Evolutionary conservation across 78 protist genomes (phyloP).

Genomic region (Guillardia theta): DNA sequence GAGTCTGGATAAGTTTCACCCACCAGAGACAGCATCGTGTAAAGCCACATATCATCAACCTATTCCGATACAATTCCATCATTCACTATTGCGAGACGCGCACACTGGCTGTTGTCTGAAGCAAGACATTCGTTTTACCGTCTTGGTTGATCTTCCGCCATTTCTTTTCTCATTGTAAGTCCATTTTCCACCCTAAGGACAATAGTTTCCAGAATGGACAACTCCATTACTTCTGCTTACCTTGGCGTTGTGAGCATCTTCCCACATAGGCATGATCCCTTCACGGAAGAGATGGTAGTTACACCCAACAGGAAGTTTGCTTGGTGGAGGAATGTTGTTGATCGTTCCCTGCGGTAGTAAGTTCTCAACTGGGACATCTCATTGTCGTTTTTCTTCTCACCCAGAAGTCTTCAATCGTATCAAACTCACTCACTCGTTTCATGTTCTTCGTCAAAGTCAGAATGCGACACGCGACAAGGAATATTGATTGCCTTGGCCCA

Average conservation of each 20-base stretch:
- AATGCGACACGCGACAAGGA: not conserved
- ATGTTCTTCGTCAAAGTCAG: not conserved
- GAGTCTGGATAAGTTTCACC: not conserved
- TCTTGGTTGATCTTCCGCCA: not conserved
- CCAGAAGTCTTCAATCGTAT: not conserved
- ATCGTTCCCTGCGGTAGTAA: not conserved
- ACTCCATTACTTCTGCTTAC: not conserved
- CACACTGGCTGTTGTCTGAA: too few species aligned
- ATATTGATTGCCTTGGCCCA: not conserved
- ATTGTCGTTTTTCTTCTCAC: too few species aligned
- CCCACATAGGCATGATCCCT: conserved; percentile 15
- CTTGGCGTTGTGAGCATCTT: not conserved
- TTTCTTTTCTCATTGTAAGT: not conserved
- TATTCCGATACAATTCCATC: not conserved
- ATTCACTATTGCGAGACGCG: not conserved
- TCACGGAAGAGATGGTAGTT: conserved; percentile 26
- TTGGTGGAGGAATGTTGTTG: not conserved
- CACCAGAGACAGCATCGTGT: not conserved
- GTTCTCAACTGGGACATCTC: too few species aligned
- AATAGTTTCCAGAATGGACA: not conserved
- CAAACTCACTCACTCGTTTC: not conserved
- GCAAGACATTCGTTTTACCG: not conserved
- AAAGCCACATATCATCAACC: not conserved
- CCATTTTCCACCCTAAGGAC: not conserved
- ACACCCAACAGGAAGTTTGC: not conserved